These are phyloP conservation scores for Meira nashicola DNA, from an alignment of 1,284 basidiomycete genomes.

Conservation along the genomic window DNA sequence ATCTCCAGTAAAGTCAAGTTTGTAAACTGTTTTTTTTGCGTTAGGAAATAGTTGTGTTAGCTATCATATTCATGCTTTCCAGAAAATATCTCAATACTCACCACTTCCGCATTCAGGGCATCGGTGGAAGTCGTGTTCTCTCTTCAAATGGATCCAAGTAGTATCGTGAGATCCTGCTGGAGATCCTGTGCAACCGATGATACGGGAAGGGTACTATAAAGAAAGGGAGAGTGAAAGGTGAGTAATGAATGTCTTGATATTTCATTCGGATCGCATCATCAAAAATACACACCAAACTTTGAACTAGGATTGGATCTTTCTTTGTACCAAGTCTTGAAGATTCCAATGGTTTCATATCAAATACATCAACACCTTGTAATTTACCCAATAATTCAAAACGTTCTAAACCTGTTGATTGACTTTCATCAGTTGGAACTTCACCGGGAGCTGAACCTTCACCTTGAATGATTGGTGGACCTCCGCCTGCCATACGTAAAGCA, in stretches of 20 bases:
- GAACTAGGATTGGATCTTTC: constrained; percentile 78
- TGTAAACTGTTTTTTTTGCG: constrained; percentile 29
- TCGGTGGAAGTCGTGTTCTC: constrained; percentile 40
- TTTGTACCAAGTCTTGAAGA: constrained; percentile 82
- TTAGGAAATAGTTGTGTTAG: not conserved
- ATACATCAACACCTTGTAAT: constrained; percentile 81
- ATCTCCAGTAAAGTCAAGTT: constrained; percentile 29
- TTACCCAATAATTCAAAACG: constrained; percentile 86
- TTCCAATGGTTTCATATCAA: constrained; percentile 82
- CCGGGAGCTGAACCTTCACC: constrained; percentile 72
- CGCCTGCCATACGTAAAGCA: not conserved
- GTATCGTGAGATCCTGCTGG: constrained; percentile 51
- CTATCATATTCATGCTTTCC: not conserved
- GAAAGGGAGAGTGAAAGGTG: not conserved
- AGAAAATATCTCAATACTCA: constrained; percentile 21
- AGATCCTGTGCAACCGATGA: constrained; percentile 50
- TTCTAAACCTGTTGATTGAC: constrained; percentile 93
- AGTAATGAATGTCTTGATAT: not conserved
- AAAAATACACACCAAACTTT: constrained; percentile 68
- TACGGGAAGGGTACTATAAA: constrained; percentile 38
- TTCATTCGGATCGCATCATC: not conserved
- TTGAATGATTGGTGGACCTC: constrained; percentile 63
- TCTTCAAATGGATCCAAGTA: constrained; percentile 46
- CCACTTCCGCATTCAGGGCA: constrained; percentile 51
- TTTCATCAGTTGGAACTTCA: constrained; percentile 73